Evolutionary conservation across 345 rosid genomes (phyloP), one percentile per base, ranked within the genome.

Genomic region (Cardamine resedifolia): DNA sequence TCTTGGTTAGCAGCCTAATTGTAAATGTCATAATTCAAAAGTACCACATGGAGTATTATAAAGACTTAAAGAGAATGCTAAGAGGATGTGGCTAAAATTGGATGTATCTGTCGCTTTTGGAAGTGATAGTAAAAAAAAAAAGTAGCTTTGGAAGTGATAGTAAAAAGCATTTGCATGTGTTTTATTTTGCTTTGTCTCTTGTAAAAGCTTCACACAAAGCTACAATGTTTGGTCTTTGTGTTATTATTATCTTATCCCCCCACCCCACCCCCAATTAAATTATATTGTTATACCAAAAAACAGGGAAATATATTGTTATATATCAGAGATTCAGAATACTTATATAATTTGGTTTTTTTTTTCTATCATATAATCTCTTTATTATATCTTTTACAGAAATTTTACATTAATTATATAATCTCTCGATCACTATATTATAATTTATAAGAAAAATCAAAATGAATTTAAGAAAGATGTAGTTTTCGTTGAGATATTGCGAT

Each of bases 101-200:
- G 47, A 72, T 72, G 64, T 52, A 62, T 63, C 26, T 62, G 34
- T 72, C 26, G 38, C 76, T 52, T 72, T 72, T 63, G 38, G 7
- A 63, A 63, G 38, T 45, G 68, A 63, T 28, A 27, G 26, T 43
- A 24, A 24, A 33, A 30, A 30, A 31, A 58, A 58, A n/a, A n/a
- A n/a, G 50, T 61, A 47, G 44, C 75, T 50, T 71, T 71, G 61
- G 51, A 50, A 71, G 24, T 50, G 43, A 61, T 28, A 27, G 50
- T 62, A 41, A 44, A 72, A 63, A 21, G 70, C 33, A 64, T 72
- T 21, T 44, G 64, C 64, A 63, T 72, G 28, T 52, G 76, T 44
- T 63, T 31, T 71, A 10, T 60, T 44, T 44, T 44, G 64, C 70
- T 72, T 72, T 72, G 70, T 55, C 63, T 52, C 62, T 38, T 52